phyloP scores from a whole-genome alignment of 495 filamentous ascomycete genomes.

The Thermothielavioides terrestris region DNA sequence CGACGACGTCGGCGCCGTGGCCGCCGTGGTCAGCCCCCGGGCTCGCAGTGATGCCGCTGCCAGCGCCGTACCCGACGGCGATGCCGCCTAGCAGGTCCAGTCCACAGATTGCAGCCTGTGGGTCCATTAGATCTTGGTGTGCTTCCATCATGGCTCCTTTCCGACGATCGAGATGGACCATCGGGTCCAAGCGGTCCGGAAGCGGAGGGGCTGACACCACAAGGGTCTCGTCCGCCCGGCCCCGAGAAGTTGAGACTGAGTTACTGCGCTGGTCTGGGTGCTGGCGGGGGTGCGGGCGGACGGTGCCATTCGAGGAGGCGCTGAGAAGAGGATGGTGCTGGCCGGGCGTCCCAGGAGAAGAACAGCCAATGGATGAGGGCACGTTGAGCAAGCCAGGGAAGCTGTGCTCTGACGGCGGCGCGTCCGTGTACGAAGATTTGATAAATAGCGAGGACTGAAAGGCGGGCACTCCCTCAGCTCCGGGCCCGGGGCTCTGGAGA shows the following conservation, averaged over 20 bases:
- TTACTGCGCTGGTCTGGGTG: slow-evolving; percentile 19
- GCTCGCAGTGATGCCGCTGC: slow-evolving; percentile 6
- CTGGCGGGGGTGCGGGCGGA: slow-evolving; percentile 11
- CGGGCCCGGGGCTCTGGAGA: slow-evolving; percentile 18
- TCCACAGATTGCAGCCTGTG: slow-evolving; percentile 7
- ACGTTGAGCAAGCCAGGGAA: slow-evolving; percentile 19
- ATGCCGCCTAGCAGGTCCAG: slow-evolving; percentile 13
- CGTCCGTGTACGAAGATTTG: slow-evolving; percentile 11
- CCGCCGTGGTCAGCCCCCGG: slow-evolving; percentile 6
- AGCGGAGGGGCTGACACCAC: slow-evolving; percentile 25
- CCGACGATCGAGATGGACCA: slow-evolving; percentile 24
- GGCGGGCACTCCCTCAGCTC: slow-evolving; percentile 19
- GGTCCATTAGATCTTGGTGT: slow-evolving; percentile 9
- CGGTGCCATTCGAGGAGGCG: slow-evolving; percentile 6
- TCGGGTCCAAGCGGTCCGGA: slow-evolving; percentile 15
- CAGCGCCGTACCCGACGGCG: slow-evolving; percentile 4
- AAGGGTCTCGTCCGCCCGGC: slow-evolving; percentile 33
- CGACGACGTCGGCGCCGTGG: slow-evolving; percentile 19
- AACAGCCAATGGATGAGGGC: background rate
- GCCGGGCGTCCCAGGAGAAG: background rate
- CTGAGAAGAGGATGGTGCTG: background rate
- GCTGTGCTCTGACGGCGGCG: background rate
- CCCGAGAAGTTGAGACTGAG: slow-evolving; percentile 32
- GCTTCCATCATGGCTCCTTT: slow-evolving; percentile 22
- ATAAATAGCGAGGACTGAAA: slow-evolving; percentile 14